Conservation (phyloP, 306 rosid species). For the Sophora flavescens region DNA sequence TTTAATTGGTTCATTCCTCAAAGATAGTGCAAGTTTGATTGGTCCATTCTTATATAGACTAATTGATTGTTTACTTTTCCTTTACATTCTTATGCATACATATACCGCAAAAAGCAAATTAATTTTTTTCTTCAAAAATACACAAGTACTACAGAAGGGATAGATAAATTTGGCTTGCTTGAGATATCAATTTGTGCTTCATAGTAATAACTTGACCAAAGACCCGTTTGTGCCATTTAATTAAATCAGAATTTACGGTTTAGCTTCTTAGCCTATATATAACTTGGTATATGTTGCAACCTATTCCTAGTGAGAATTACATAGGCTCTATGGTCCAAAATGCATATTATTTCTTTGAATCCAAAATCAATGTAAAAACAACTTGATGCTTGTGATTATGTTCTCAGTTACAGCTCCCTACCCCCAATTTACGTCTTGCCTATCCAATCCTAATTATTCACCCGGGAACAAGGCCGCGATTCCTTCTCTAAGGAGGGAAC, state of each 20-base stretch:
- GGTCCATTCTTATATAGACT: too few species aligned
- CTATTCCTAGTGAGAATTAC: constrained; percentile 6
- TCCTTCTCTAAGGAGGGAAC: too few species aligned
- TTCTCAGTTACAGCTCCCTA: too few species aligned
- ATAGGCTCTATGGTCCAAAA: not conserved
- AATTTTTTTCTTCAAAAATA: not conserved
- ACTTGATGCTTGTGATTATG: too few species aligned
- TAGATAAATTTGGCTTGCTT: constrained; percentile 20
- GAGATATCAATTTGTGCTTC: constrained; percentile 8
- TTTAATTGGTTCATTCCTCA: too few species aligned
- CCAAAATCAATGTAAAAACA: too few species aligned
- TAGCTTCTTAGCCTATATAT: not conserved
- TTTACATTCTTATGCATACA: constrained; percentile 7
- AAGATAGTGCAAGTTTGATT: too few species aligned
- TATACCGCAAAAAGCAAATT: constrained; percentile 7
- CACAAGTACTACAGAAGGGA: not conserved
- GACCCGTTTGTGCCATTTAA: constrained; percentile 2
- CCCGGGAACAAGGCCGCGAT: too few species aligned
- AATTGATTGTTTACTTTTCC: not conserved
- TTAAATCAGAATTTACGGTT: constrained; percentile 6
- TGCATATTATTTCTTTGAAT: constrained; percentile 11
- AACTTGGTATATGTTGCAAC: not conserved
- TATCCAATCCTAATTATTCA: too few species aligned
- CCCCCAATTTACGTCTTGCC: too few species aligned
- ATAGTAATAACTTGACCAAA: not conserved